Evolutionary conservation across 768 basidiomycete species (phyloP), one percentile per base, ranked within the genome.

Genomic region (Ramaria sp.): DNA sequence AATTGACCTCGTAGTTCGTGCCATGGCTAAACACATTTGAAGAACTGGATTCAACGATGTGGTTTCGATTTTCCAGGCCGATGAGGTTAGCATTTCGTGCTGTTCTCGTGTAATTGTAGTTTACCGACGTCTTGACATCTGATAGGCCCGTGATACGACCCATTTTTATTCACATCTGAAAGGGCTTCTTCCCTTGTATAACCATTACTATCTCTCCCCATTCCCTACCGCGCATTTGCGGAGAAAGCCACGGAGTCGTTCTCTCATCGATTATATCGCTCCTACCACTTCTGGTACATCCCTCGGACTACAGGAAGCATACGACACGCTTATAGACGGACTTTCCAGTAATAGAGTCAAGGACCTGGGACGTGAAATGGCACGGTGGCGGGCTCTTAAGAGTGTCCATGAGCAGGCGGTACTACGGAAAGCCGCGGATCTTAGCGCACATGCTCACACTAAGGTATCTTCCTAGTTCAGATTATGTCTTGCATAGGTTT

Each of bases 381-480:
- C 86, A 7, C 78, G 75, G 60, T 65, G 95, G 54, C 75, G 95
- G 7, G 71, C 78, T 13, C 75, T 94, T 57, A 98, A 99, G 73
- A 93, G 89, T 64, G 68, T 73, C 43, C 74, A 76, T 7, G 96
- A 99, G 69, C 78, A 88, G 59, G 66, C 67, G 15, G 70, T 93
- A 46, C 95, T 99, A 93, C 78, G 83, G 31, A 66, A 70, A 13
- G 92, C 94, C 3, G 95, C 89, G 17, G 86, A 89, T 55, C 85
- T 97, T n/a, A 94, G 91, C 64, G 82, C 80, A 3, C 75, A 77
- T 11, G 91, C 89, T 0, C 90, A 94, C 67, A 80, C 89, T 10
- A 87, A 91, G 78, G 92, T 90, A 57, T 42, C 70, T 63, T 24
- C 11, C 43, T 19, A 50, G 19, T 50, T 54, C 30, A 51, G 38